Base-by-base conservation (phyloP, 2,329 filamentous ascomycete species). In the Talaromyces sp. region DNA sequence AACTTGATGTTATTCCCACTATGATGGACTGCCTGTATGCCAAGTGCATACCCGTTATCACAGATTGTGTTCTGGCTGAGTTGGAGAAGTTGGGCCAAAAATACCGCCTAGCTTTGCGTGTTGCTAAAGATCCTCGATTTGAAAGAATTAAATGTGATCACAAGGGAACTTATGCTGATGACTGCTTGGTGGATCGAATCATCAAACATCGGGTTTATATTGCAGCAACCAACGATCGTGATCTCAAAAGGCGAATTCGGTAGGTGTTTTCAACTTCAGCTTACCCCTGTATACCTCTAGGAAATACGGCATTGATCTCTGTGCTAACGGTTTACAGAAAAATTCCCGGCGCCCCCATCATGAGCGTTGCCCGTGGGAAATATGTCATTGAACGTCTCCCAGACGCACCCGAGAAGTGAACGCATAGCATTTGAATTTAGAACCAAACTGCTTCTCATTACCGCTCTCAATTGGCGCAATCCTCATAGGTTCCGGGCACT, bases 21-120 rank as follows among this genome's bases (percentile, higher is more conserved):
- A 90, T 97, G 79, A 96, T 97, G 90, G 91, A 97, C 72, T 89
- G 90, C 49, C 82, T 99, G 4, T 96, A 92, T 71, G 93, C 93
- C 16, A 95, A 95, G 66, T 94, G 90, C 71, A 90, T 86, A 19
- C 91, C 91, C 16, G 88, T 94, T 60, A 91, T 97, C 61, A 96
- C 91, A 2, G 83, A 85, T 61, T 92, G 89, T 77, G 86, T 87
- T 62, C 87, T 92, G 82, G 87, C 86, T 50, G 91, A 96, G 72
- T 75, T 97, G 59, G 91, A 96, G 70, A 96, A 96, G 71, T 81
- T 97, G 9, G 92, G 93, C 0, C 84, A 85, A 3, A 94, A 94
- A 70, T 99, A 96, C 76, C 80, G 92, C 7, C 85, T 97, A 50
- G 92, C 93, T 1, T 74, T 96, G 51, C 80, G 88, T 13, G 91